Conservation (phyloP, 768 basidiomycete genomes). For the Psilocybe cyanescens region DNA sequence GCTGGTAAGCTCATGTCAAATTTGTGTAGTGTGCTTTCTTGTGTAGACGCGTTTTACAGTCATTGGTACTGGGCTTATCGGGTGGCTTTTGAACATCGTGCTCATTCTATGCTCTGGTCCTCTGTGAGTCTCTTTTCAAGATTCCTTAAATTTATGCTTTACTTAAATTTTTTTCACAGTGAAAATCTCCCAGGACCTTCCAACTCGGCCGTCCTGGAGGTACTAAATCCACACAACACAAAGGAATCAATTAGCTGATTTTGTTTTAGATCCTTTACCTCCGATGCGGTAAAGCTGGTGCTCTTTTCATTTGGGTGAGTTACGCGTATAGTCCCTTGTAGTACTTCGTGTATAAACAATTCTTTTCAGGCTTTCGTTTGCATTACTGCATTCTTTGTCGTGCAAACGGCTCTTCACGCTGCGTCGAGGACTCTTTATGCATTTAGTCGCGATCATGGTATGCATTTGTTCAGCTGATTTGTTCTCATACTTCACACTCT, state of each 20-base stretch:
- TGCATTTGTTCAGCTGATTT: background rate
- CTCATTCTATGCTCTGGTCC: slow-evolving; percentile 84
- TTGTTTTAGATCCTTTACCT: slow-evolving; percentile 68
- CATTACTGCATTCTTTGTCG: slow-evolving; percentile 86
- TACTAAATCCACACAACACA: slow-evolving; percentile 11
- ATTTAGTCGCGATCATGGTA: slow-evolving; percentile 80
- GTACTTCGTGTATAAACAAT: background rate
- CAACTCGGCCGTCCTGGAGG: slow-evolving; percentile 75
- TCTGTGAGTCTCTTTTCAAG: slow-evolving; percentile 45
- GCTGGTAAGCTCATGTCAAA: slow-evolving; percentile 40
- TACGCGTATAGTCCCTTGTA: no score
- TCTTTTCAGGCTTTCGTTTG: slow-evolving; percentile 67
- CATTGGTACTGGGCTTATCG: slow-evolving; percentile 75
- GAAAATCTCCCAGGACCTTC: slow-evolving; percentile 70
- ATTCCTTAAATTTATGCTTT: background rate
- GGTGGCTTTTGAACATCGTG: slow-evolving; percentile 89
- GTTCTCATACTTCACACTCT: background rate
- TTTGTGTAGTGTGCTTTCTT: background rate
- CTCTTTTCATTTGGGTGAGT: slow-evolving; percentile 76
- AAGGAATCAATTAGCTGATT: background rate
- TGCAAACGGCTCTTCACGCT: slow-evolving; percentile 81
- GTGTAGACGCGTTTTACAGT: slow-evolving; percentile 39
- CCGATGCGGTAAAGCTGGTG: slow-evolving; percentile 77
- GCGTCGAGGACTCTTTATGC: slow-evolving; percentile 83
- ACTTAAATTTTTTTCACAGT: slow-evolving; percentile 31